Evolutionary conservation across 2,329 filamentous ascomycete species (phyloP), one percentile per base, ranked within the genome.

Genomic region (Alternaria panax): DNA sequence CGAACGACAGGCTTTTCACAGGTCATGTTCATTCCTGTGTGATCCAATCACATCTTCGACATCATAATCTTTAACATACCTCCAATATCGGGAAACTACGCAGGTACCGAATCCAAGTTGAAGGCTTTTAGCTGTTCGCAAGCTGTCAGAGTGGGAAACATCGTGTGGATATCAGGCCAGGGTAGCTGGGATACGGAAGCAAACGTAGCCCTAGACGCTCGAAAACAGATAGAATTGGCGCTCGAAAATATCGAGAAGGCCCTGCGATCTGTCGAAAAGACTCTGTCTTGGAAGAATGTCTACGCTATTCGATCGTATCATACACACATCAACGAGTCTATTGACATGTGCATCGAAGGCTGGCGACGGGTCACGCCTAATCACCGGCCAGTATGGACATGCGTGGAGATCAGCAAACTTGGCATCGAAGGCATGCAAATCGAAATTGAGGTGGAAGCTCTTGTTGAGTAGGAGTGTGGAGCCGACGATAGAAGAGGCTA

Each of bases 161-260:
- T 46, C n/a, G 46, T 67, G 7, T 48, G 60, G 30, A 57, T 51
- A 36, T 60, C 64, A 2, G 64, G 64, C 9, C 64, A 67, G 54
- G 63, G 64, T 47, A 62, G 63, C 6, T 65, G 62, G 64, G 64
- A 65, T 43, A 30, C 43, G 34, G 38, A 57, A 27, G 60, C 50
- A 11, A 40, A 54, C 11, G 41, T 67, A 22, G 50, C 62, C 30
- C 28, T 48, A 4, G 36, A 56, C 47, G 34, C 59, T 4, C 34
- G 18, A 40, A 47, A 59, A 22, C 62, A 67, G 40, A 54, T 67
- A 9, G 64, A 60, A 18, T 57, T 58, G 38, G 82, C 84, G 0
- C 87, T 87, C 62, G 72, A 64, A 9, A 87, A 87, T 56, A 81
- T 86, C n/a, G 83, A 87, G 2, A 80, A 81, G 54, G 83, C 83